Percentiles rank a stretch among this genome's conserved stretches.
These are phyloP conservation scores for Colletotrichum tropicicola DNA, from an alignment of 2,329 filamentous ascomycete species.

Conservation along the genomic window DNA sequence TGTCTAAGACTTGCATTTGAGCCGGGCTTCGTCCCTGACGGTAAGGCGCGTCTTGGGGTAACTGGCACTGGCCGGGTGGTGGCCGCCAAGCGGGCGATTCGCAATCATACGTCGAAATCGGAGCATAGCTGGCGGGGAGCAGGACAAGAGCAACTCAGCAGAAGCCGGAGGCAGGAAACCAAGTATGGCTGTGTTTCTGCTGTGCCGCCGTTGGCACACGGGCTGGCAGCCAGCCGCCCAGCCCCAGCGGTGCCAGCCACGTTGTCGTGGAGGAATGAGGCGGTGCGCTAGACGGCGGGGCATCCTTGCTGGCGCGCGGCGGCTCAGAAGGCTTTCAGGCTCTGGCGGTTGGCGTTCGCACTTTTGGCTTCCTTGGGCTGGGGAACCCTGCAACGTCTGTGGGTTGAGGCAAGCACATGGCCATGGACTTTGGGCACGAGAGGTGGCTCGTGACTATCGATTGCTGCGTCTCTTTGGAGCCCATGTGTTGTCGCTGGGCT, in stretches of 20 bases:
- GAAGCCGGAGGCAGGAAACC: neutral
- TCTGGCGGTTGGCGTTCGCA: neutral
- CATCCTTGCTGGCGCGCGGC: neutral
- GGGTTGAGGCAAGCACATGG: slow-evolving; percentile 7
- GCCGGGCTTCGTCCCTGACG: slow-evolving; percentile 16
- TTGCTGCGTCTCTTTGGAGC: neutral
- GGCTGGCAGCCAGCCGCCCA: too few species aligned
- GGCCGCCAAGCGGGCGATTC: neutral
- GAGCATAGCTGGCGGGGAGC: neutral
- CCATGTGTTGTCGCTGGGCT: neutral
- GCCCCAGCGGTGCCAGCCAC: slow-evolving; percentile 2
- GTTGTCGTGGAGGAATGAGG: slow-evolving; percentile 10
- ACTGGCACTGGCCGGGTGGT: too few species aligned
- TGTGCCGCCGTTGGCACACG: too few species aligned
- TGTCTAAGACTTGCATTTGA: slow-evolving; percentile 24
- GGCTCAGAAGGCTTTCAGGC: neutral
- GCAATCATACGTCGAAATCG: neutral
- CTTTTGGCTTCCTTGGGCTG: neutral
- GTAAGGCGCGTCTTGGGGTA: neutral
- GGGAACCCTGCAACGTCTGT: slow-evolving; percentile 11
- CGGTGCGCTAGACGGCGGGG: slow-evolving; percentile 16
- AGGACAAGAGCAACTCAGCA: too few species aligned
- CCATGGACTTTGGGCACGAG: too few species aligned
- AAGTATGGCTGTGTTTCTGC: neutral
- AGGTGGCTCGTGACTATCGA: slow-evolving; percentile 3